A percentile compares a stretch with the other conserved stretches of the same genome.
These are phyloP conservation scores for Nicotiana rustica DNA, from an alignment of 305 asterid species.

Conservation along the genomic window DNA sequence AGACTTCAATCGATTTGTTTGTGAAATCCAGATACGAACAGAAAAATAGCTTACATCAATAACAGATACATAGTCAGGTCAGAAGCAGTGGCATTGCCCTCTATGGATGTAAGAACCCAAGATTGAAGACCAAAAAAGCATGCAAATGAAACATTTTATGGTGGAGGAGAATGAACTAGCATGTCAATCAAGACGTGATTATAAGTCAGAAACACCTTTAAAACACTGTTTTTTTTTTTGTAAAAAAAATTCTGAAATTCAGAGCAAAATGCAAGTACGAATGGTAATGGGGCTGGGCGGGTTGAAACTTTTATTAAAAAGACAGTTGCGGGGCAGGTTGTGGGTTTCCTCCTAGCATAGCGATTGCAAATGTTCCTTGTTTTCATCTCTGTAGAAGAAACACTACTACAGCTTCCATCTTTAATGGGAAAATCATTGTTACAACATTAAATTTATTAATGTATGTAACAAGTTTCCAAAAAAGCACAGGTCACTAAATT, in stretches of 20 bases:
- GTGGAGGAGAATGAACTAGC: conserved; percentile 23
- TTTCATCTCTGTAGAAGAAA: not conserved
- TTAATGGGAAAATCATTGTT: not conserved
- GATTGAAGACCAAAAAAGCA: not conserved
- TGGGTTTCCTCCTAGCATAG: not conserved
- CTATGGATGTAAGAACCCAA: conserved; percentile 18
- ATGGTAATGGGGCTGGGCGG: too few relatives aligned
- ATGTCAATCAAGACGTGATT: not conserved
- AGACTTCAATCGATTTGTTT: not conserved
- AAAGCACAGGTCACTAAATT: too few relatives aligned
- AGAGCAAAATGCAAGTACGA: not conserved
- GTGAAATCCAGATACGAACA: not conserved
- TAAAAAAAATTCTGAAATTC: not conserved
- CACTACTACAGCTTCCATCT: not conserved
- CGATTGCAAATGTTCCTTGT: not conserved
- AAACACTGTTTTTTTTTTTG: not conserved
- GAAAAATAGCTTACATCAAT: conserved; percentile 14
- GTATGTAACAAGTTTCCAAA: not conserved
- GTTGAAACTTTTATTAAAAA: too few relatives aligned
- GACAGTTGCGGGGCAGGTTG: not conserved
- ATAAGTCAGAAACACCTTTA: conserved; percentile 24
- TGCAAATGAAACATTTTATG: conserved; percentile 4
- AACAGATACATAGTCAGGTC: conserved; percentile 28
- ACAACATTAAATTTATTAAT: too few relatives aligned
- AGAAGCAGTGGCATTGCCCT: conserved; percentile 30